Conservation (phyloP, 768 basidiomycete species). For the Leccinellum rugosiceps region DNA sequence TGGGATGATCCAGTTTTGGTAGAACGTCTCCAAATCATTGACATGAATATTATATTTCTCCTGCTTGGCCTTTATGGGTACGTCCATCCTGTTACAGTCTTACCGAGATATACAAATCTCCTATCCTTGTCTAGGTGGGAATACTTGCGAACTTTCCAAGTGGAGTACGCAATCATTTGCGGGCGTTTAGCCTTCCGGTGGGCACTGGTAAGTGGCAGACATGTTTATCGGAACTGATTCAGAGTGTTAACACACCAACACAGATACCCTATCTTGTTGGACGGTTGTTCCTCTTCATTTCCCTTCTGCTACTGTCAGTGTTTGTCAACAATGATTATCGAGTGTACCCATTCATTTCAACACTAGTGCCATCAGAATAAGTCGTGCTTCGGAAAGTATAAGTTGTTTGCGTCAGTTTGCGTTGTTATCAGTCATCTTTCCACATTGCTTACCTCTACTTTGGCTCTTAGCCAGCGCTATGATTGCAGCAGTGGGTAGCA, state of each 20-base stretch:
- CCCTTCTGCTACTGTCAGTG: neutral
- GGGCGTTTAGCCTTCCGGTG: conserved; percentile 23
- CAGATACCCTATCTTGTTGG: conserved; percentile 28
- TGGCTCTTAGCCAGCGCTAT: too few species aligned
- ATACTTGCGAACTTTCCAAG: conserved; percentile 15
- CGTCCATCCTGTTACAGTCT: neutral
- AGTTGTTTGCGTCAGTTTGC: neutral
- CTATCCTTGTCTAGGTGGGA: conserved; percentile 20
- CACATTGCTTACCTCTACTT: too few species aligned
- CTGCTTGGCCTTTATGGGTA: conserved; percentile 25
- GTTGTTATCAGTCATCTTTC: neutral
- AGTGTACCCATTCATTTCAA: neutral
- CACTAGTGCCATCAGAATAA: neutral
- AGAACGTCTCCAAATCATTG: neutral
- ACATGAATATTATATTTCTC: conserved; percentile 14
- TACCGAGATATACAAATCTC: neutral
- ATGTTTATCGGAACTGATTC: neutral
- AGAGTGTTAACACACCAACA: neutral
- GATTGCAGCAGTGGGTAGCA: too few species aligned
- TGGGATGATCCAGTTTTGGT: conserved; percentile 13
- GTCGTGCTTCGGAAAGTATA: neutral
- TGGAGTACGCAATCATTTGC: conserved; percentile 25
- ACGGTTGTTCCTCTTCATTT: conserved; percentile 2
- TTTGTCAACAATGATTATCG: neutral
- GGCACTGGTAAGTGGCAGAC: conserved; percentile 20